Percentiles rank a stretch among this genome's conserved stretches.
phyloP scores from a whole-genome alignment of 2,329 filamentous ascomycete species.

The Ceratocystiopsis sp. region DNA sequence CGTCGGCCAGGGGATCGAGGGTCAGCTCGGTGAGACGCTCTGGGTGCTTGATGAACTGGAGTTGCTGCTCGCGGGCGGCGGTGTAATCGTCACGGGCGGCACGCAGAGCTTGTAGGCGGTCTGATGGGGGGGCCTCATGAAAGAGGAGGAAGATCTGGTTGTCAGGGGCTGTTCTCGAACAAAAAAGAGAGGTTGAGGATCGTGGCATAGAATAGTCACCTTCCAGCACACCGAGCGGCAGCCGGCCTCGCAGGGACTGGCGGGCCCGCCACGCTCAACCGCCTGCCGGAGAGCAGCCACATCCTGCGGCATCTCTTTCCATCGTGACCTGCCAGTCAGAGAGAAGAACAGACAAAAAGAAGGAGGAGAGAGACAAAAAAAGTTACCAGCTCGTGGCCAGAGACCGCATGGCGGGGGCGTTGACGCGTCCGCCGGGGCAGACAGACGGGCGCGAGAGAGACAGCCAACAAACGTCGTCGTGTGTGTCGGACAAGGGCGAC shows the following conservation, averaged over 20 bases:
- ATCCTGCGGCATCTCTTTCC: too few species aligned
- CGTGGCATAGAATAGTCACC: slow-evolving; percentile 23
- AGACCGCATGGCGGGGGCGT: too few species aligned
- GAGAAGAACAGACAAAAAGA: too few species aligned
- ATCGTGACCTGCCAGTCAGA: too few species aligned
- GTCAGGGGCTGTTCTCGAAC: neutral
- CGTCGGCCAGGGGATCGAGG: slow-evolving; percentile 74
- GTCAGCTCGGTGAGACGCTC: slow-evolving; percentile 55
- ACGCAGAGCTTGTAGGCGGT: slow-evolving; percentile 51
- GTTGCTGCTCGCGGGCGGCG: slow-evolving; percentile 53
- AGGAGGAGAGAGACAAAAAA: too few species aligned
- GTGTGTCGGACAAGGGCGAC: too few species aligned
- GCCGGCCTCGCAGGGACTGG: slow-evolving; percentile 50
- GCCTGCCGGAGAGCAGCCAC: slow-evolving; percentile 41
- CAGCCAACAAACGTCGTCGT: too few species aligned
- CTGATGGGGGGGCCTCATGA: slow-evolving; percentile 41
- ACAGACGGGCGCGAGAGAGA: too few species aligned
- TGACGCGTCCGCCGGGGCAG: too few species aligned
- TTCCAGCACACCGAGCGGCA: slow-evolving; percentile 89
- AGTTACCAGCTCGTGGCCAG: too few species aligned
- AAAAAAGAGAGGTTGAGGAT: too few species aligned
- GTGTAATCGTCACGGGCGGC: slow-evolving; percentile 60
- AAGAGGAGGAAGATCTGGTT: slow-evolving; percentile 64
- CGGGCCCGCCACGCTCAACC: slow-evolving; percentile 40
- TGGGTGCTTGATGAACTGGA: slow-evolving; percentile 71